These are phyloP conservation scores for Lachnellula hyalina DNA, from an alignment of 2,329 filamentous ascomycete species.

Conservation along the genomic window DNA sequence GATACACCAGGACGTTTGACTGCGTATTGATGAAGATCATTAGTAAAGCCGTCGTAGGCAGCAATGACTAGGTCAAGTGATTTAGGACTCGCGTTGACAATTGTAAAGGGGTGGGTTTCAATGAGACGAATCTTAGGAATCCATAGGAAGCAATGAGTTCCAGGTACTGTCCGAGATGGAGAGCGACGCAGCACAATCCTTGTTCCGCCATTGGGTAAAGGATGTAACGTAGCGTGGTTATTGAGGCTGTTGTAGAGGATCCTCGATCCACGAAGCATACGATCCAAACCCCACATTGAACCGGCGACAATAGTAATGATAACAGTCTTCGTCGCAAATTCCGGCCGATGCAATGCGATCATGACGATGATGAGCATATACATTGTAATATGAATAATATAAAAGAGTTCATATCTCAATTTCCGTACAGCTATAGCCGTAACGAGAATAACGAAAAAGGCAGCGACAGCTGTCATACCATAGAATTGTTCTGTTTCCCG, in stretches of 20 bases:
- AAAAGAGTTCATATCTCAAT: slow-evolving; percentile 51
- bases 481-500: slow-evolving; percentile 20
- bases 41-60: slow-evolving; percentile 54
- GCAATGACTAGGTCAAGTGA: slow-evolving; percentile 52
- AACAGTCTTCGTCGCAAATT: slow-evolving; percentile 36
- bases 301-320: slow-evolving; percentile 39
- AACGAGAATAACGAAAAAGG: slow-evolving; percentile 41
- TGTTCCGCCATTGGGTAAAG: slow-evolving; percentile 49
- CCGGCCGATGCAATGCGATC: slow-evolving; percentile 48
- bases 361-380: slow-evolving; percentile 45
- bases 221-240: slow-evolving; percentile 48
- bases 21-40: slow-evolving; percentile 48
- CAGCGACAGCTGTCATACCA: slow-evolving; percentile 44
- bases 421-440: slow-evolving; percentile 38
- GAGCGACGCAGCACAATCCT: slow-evolving; percentile 50
- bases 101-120: slow-evolving; percentile 61
- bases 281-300: slow-evolving; percentile 47
- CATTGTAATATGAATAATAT: slow-evolving; percentile 45
- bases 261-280: slow-evolving; percentile 42
- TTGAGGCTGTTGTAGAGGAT: slow-evolving; percentile 42
- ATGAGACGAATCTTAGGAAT: slow-evolving; percentile 50
- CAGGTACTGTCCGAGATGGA: slow-evolving; percentile 40
- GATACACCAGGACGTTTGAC: slow-evolving; percentile 42
- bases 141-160: slow-evolving; percentile 61
- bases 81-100: slow-evolving; percentile 38